Evolutionary conservation across 2,329 filamentous ascomycete genomes (phyloP), one percentile per base, ranked within the genome.

Genomic region (Cryoendolithus antarcticus): DNA sequence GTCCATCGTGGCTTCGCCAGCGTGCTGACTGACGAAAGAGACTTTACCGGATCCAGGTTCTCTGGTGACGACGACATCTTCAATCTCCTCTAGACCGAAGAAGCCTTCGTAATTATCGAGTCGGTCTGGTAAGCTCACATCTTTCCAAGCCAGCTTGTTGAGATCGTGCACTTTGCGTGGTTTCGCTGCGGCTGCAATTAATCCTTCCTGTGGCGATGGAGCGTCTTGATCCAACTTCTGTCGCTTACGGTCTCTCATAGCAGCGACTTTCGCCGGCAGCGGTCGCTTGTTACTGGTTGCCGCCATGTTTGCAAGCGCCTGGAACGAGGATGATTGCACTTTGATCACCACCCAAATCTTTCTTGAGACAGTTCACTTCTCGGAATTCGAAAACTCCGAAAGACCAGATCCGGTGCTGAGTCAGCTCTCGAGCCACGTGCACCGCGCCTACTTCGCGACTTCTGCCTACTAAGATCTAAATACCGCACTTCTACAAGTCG

Each of bases 21-120:
- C 29, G 10, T 38, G 32, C 9, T 42, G 41, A 12, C 48, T 45
- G 4, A 48, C 37, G 37, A 65, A 70, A 4, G 63, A 59, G 4
- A 69, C 46, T 10, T 53, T 56, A 6, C 76, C 77, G 24, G 80
- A 70, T 2, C 53, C 50, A 0, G 49, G 51, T 15, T 69, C 63
- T 45, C 72, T 75, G 32, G 93, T 67, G n/a, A 98, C 71, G 24
- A 94, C 83, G 1, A 98, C 84, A 37, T 84, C 86, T 10, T 93
- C 84, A 34, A 96, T 80, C 53, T 96, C 88, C 54, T 98, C 86
- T 2, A 98, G 65, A 0, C 84, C 86, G 52, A 80, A 93, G 59
- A 98, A 95, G 0, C 91, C 91, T 47, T 93, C 86, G n/a, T 84
- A 84, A 62, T 95, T 85, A 34, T 89, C 78, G 50, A 88, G 69